Conservation (phyloP, 2,329 filamentous ascomycete species). For the Colletotrichum magnum region DNA sequence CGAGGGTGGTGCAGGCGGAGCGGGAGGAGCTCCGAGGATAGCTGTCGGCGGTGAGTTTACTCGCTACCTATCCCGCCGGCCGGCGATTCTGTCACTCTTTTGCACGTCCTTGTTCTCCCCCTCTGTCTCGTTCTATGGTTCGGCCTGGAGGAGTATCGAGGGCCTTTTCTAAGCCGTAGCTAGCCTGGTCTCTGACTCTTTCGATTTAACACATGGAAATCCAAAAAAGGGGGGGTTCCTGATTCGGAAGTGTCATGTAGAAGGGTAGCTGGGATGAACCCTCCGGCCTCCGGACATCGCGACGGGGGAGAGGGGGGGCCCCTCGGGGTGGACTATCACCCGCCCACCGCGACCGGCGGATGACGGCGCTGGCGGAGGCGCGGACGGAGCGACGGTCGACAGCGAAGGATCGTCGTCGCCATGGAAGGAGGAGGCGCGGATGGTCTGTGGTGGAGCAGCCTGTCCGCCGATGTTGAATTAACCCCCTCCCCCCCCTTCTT, state of each 20-base stretch:
- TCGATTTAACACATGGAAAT: too few relatives aligned
- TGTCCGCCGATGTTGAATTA: background rate
- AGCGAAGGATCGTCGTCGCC: background rate
- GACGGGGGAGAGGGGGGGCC: background rate
- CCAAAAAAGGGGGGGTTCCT: too few relatives aligned
- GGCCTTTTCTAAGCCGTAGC: too few relatives aligned
- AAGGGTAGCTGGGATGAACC: background rate
- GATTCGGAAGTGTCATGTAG: too few relatives aligned
- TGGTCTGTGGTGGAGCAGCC: background rate
- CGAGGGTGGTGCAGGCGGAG: constrained; percentile 20
- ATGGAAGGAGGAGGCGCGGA: too few relatives aligned
- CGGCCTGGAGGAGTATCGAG: too few relatives aligned
- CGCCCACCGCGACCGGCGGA: background rate
- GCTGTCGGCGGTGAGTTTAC: too few relatives aligned
- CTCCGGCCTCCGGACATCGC: background rate
- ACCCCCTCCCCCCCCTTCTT: background rate
- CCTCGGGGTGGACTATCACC: background rate
- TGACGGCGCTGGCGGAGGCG: constrained; percentile 1
- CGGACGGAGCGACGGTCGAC: background rate
- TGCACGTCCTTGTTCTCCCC: too few relatives aligned
- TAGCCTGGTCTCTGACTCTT: too few relatives aligned
- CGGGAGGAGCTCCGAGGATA: background rate
- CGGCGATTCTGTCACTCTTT: background rate
- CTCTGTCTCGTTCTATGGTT: too few relatives aligned
- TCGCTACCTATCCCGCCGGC: background rate